phyloP scores from a whole-genome alignment of 805 yeast species.

The Hanseniaspora guilliermondii region DNA sequence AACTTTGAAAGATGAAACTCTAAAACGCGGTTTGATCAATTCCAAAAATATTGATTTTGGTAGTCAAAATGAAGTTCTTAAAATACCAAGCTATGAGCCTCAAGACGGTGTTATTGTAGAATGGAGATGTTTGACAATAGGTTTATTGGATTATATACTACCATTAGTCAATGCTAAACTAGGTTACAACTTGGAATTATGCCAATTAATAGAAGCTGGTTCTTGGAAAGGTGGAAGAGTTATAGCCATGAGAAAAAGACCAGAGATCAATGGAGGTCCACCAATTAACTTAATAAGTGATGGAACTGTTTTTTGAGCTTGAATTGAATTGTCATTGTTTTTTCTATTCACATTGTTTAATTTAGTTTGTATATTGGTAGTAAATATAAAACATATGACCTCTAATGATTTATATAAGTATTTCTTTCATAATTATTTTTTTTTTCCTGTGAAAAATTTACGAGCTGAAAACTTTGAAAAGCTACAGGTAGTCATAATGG shows the following conservation, averaged over 20 bases:
- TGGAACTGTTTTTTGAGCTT: slow-evolving; percentile 49
- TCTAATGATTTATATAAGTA: no score
- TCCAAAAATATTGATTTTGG: slow-evolving; percentile 24
- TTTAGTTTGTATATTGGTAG: no score
- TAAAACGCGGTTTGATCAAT: slow-evolving; percentile 30
- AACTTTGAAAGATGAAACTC: slow-evolving; percentile 33
- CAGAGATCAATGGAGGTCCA: slow-evolving; percentile 45
- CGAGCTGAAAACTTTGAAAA: no score
- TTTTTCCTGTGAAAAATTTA: no score
- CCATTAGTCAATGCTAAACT: slow-evolving; percentile 40
- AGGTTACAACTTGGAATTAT: slow-evolving; percentile 32
- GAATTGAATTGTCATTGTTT: no score
- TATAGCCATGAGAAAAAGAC: slow-evolving; percentile 41
- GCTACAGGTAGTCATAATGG: no score
- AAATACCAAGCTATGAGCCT: slow-evolving; percentile 40
- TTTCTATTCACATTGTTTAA: no score
- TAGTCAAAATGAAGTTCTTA: slow-evolving; percentile 16
- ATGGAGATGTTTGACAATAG: slow-evolving; percentile 54
- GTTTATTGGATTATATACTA: slow-evolving; percentile 41
- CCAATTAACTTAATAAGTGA: slow-evolving; percentile 52
- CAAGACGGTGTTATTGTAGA: slow-evolving; percentile 51
- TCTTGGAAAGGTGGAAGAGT: slow-evolving; percentile 56
- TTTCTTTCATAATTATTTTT: no score
- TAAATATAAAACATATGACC: no score
- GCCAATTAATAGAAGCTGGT: slow-evolving; percentile 57